Percentiles rank a stretch among this genome's conserved stretches.
These are phyloP conservation scores for Hygrophila difformis DNA, from an alignment of 257 asterid genomes.

Conservation along the genomic window DNA sequence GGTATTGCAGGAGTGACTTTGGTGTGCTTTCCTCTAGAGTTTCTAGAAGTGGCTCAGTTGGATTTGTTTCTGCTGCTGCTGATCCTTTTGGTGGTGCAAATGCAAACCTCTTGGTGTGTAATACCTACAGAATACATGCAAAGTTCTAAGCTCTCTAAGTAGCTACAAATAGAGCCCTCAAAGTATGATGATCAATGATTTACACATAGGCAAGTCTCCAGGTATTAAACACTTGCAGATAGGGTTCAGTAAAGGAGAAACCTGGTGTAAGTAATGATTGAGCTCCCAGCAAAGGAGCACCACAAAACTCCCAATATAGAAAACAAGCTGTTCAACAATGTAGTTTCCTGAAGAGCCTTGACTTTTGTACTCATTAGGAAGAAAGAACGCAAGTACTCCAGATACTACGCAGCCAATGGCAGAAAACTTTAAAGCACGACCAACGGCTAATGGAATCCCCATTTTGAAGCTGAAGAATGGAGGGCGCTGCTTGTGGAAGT, in stretches of 20 bases:
- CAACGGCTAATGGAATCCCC: constrained; percentile 59
- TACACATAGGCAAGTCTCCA: no score
- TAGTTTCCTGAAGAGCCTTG: constrained; percentile 34
- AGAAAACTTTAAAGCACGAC: constrained; percentile 59
- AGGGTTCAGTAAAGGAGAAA: constrained; percentile 16
- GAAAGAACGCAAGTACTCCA: constrained; percentile 33
- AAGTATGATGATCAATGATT: no score
- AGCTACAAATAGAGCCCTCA: no score
- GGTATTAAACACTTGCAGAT: not conserved
- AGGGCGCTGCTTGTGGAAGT: constrained; percentile 63
- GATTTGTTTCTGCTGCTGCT: constrained; percentile 96
- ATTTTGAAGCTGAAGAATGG: constrained; percentile 90
- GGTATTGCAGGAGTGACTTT: constrained; percentile 79
- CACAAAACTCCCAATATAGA: constrained; percentile 49
- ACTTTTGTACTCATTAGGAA: constrained; percentile 39
- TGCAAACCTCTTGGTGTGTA: constrained; percentile 72
- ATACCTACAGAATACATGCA: constrained; percentile 40
- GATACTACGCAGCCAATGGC: constrained; percentile 47
- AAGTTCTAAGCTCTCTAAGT: not conserved
- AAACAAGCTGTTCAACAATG: constrained; percentile 51
- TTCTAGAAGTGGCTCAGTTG: constrained; percentile 71
- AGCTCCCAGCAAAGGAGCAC: constrained; percentile 86
- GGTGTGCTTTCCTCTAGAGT: constrained; percentile 79
- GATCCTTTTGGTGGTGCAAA: constrained; percentile 98
- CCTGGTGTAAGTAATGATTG: constrained; percentile 82